Percentiles rank a stretch among this genome's conserved stretches.
Evolutionary conservation across 2,329 filamentous ascomycete genomes (phyloP).

Genomic region (Colletotrichum orbiculare): DNA sequence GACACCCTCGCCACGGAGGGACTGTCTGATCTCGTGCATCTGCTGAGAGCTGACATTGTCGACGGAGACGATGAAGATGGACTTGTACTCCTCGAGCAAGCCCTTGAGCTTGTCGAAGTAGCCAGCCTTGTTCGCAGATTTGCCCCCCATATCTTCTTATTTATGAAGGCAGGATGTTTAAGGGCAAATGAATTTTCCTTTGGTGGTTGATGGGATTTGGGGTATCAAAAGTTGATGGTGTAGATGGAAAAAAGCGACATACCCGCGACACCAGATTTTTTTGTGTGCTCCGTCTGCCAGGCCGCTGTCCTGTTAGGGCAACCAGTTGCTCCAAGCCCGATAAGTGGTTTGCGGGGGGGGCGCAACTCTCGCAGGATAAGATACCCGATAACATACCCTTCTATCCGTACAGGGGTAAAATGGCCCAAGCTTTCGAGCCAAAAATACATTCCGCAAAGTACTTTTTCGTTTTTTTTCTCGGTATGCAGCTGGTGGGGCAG

Average conservation of each 20-base stretch:
- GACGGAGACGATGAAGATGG: constrained; percentile 96
- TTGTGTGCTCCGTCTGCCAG: constrained; percentile 33
- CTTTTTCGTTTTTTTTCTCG: constrained; percentile 52
- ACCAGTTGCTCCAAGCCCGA: no score
- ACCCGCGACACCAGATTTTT: constrained; percentile 11
- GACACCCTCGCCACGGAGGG: constrained; percentile 90
- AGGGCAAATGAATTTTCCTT: constrained; percentile 70
- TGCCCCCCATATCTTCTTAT: constrained; percentile 99
- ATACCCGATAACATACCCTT: no score
- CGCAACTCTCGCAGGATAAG: no score
- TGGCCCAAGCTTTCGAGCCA: constrained; percentile 27
- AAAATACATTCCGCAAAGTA: constrained; percentile 48
- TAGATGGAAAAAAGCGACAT: constrained; percentile 10
- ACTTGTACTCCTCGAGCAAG: constrained; percentile 96
- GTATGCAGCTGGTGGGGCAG: constrained; percentile 9
- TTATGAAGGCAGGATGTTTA: constrained; percentile 97
- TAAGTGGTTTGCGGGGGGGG: no score
- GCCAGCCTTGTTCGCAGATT: constrained; percentile 88
- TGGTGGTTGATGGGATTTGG: constrained; percentile 38
- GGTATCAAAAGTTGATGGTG: constrained; percentile 35
- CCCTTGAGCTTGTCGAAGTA: constrained; percentile 99
- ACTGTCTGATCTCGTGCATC: constrained; percentile 99
- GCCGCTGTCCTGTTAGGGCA: not conserved
- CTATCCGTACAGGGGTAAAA: not conserved
- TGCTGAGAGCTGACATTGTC: constrained; percentile 99